phyloP scores from a whole-genome alignment of 345 rosid species.

The Syzygium aqueum region DNA sequence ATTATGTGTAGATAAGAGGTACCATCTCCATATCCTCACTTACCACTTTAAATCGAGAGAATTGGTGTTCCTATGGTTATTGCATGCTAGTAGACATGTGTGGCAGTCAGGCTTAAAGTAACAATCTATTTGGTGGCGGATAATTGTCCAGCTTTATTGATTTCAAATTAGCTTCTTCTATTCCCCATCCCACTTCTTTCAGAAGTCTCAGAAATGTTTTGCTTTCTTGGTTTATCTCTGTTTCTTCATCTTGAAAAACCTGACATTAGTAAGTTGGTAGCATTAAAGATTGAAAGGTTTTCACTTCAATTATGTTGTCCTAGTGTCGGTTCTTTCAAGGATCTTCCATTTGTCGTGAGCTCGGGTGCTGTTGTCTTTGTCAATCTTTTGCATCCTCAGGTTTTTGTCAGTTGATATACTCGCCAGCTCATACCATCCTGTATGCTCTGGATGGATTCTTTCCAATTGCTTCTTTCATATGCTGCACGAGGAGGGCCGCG shows the following conservation, averaged over 20 bases:
- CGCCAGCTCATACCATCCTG: background rate
- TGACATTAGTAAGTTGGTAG: background rate
- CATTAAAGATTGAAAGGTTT: background rate
- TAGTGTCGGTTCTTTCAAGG: background rate
- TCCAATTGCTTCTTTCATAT: background rate
- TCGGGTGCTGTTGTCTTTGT: background rate
- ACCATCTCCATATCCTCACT: background rate
- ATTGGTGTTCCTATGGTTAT: background rate
- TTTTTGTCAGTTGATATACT: background rate
- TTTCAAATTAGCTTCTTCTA: background rate
- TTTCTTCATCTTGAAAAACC: background rate
- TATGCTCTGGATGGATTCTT: background rate
- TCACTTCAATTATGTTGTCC: background rate
- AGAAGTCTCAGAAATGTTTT: background rate
- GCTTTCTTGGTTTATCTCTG: background rate
- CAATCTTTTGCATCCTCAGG: background rate
- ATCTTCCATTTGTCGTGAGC: background rate
- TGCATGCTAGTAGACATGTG: background rate
- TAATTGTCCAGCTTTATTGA: background rate
- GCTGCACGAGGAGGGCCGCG: background rate
- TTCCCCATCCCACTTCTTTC: background rate
- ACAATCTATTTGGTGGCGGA: background rate
- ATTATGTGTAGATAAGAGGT: conserved; percentile 38
- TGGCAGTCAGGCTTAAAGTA: background rate
- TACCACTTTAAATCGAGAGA: background rate